Conservation (phyloP, 2,329 filamentous ascomycete genomes). For the Thelonectria discophora region DNA sequence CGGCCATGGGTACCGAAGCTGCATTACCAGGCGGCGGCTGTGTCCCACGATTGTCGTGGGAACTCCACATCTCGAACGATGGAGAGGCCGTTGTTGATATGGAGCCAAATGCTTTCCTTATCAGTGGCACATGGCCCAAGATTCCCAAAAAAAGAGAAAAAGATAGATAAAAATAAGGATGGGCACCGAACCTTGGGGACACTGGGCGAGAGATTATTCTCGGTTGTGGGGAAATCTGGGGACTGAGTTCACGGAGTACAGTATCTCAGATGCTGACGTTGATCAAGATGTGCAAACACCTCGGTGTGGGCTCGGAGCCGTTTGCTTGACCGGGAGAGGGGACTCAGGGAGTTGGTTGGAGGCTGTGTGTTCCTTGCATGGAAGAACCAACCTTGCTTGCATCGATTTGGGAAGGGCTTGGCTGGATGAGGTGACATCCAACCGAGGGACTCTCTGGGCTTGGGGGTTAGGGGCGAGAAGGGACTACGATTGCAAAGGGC, state of each 20-base stretch:
- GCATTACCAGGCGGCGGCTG: slow-evolving; percentile 40
- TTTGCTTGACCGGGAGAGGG: slow-evolving; percentile 10
- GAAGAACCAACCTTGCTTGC: slow-evolving; percentile 1
- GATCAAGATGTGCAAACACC: slow-evolving; percentile 4
- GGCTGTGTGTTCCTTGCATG: background rate
- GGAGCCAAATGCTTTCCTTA: background rate
- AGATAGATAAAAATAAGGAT: slow-evolving; percentile 4
- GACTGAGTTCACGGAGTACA: background rate
- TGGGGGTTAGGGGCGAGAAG: background rate
- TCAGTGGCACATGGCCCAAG: background rate
- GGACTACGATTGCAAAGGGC: slow-evolving; percentile 11
- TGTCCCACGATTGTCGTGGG: slow-evolving; percentile 36
- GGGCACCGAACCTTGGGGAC: slow-evolving; percentile 4
- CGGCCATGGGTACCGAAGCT: slow-evolving; percentile 44
- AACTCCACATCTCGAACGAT: slow-evolving; percentile 42
- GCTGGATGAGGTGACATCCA: slow-evolving; percentile 4
- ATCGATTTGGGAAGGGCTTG: background rate
- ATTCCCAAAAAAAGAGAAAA: slow-evolving; percentile 21
- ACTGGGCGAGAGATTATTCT: background rate
- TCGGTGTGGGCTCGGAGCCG: slow-evolving; percentile 17
- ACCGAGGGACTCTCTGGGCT: too few species aligned
- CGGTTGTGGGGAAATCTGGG: slow-evolving; percentile 15
- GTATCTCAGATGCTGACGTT: background rate
- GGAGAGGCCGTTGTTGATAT: background rate
- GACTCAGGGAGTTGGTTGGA: too few species aligned